phyloP scores from a whole-genome alignment of 352 stramenopile species.

The Thalassiosira hispida region DNA sequence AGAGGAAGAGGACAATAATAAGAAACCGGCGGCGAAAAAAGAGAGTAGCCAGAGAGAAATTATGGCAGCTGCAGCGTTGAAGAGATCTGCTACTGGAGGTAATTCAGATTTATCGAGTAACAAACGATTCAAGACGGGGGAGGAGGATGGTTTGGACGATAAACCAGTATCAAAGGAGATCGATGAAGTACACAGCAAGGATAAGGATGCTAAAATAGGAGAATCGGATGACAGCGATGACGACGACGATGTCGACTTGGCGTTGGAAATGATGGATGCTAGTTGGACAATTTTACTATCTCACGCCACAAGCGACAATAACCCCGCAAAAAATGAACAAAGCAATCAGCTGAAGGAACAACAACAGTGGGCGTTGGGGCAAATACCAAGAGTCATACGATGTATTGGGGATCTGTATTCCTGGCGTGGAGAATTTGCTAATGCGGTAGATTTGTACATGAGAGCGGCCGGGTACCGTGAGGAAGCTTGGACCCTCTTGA shows the following conservation, averaged over 20 bases:
- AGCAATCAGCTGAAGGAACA: conserved; percentile 8
- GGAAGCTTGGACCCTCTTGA: conserved; percentile 36
- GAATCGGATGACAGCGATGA: conserved; percentile 29
- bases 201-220: conserved; percentile 13
- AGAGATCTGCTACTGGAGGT: conserved; percentile 7
- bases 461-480: conserved; percentile 63
- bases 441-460: conserved; percentile 75
- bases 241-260: conserved; percentile 51
- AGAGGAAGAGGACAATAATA: conserved; percentile 11
- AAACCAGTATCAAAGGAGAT: conserved; percentile 14
- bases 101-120: conserved; percentile 3
- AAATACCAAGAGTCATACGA: conserved; percentile 64
- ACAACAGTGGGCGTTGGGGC: conserved; percentile 46
- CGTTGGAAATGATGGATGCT: conserved; percentile 81
- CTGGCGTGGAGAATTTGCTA: conserved; percentile 44
- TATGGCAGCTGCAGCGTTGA: conserved; percentile 23
- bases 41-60: conserved; percentile 27
- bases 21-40: conserved; percentile 10
- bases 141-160: background rate
- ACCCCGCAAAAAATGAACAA: background rate
- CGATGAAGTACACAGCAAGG: conserved; percentile 11
- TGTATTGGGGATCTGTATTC: conserved; percentile 72
- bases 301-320: conserved; percentile 25
- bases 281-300: conserved; percentile 66
- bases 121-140: conserved; percentile 20